phyloP scores from a whole-genome alignment of 345 rosid species.

The Boechera divaricarpa region DNA sequence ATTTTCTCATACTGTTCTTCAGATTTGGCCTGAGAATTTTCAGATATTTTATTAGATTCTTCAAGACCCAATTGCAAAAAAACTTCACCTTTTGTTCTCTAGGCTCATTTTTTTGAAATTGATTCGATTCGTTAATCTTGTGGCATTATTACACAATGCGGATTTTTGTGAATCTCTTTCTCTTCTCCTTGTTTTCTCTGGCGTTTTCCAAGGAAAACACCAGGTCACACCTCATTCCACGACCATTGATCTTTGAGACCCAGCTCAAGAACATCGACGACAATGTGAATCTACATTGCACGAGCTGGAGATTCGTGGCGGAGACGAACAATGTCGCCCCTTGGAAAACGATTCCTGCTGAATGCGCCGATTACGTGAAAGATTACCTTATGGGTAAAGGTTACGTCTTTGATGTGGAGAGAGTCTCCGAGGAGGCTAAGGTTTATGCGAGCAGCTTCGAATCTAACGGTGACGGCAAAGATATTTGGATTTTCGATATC shows the following conservation, averaged over 20 bases:
- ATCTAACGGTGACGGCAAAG: constrained; percentile 60
- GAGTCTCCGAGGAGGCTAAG: constrained; percentile 66
- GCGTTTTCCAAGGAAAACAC: constrained; percentile 48
- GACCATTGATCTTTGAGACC: constrained; percentile 63
- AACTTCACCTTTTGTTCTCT: neutral
- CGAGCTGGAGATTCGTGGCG: constrained; percentile 86
- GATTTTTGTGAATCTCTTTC: constrained; percentile 43
- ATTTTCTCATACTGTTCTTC: neutral
- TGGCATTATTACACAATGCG: constrained; percentile 45
- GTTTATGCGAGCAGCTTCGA: constrained; percentile 60
- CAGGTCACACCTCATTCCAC: constrained; percentile 51
- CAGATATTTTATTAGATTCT: constrained; percentile 12
- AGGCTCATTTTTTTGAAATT: neutral
- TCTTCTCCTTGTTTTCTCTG: constrained; percentile 47
- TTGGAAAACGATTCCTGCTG: constrained; percentile 74
- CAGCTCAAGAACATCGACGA: constrained; percentile 47
- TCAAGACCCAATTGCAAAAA: constrained; percentile 17
- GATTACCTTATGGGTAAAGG: constrained; percentile 58
- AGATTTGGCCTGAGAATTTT: neutral
- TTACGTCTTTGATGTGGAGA: constrained; percentile 63
- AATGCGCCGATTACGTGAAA: constrained; percentile 69
- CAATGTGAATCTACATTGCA: constrained; percentile 56
- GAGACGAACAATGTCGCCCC: constrained; percentile 82
- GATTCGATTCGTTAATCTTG: neutral
- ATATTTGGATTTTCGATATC: constrained; percentile 85